phyloP scores from a whole-genome alignment of 495 filamentous ascomycete genomes.

The Tuber indicum region DNA sequence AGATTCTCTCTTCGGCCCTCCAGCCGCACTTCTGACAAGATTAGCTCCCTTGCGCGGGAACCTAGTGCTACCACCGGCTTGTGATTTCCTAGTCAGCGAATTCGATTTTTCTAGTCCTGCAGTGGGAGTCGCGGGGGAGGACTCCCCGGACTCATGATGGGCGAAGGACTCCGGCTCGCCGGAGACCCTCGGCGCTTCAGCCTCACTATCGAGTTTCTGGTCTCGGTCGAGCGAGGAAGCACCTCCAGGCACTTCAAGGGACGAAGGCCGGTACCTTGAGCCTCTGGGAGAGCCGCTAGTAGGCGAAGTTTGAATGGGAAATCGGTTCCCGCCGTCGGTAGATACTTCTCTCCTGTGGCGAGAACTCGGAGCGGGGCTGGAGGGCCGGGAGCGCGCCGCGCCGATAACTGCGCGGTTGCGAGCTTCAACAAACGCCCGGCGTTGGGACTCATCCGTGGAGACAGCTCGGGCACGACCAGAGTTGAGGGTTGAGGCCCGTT shows the following conservation, averaged over 20 bases:
- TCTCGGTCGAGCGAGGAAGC: conserved; percentile 46
- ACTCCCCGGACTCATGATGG: conserved; percentile 28
- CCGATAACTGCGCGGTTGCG: conserved; percentile 74
- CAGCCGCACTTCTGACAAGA: conserved; percentile 41
- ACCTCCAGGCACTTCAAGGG: conserved; percentile 57
- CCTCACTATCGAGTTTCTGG: conserved; percentile 32
- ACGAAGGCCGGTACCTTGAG: conserved; percentile 29
- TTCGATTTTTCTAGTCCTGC: conserved; percentile 43
- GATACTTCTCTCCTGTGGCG: conserved; percentile 69
- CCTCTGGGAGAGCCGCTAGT: conserved; percentile 50
- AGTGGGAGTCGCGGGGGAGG: conserved; percentile 14
- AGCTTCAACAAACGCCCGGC: conserved; percentile 87
- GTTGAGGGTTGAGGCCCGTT: conserved; percentile 71
- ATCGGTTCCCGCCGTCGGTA: conserved; percentile 70
- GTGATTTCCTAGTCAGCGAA: conserved; percentile 43
- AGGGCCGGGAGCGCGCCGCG: conserved; percentile 62
- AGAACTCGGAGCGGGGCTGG: conserved; percentile 63
- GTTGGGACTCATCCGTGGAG: conserved; percentile 92
- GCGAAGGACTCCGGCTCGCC: conserved; percentile 36
- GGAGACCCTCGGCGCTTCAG: conserved; percentile 35
- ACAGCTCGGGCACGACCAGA: conserved; percentile 75
- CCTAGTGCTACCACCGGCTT: conserved; percentile 37
- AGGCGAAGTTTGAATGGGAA: conserved; percentile 72
- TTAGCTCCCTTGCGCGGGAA: conserved; percentile 32
- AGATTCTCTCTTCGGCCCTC: conserved; percentile 43